Percentiles rank a stretch among this genome's conserved stretches.
Evolutionary conservation across 169 alveolate species (phyloP).

Genomic region (Blepharisma undulans): DNA sequence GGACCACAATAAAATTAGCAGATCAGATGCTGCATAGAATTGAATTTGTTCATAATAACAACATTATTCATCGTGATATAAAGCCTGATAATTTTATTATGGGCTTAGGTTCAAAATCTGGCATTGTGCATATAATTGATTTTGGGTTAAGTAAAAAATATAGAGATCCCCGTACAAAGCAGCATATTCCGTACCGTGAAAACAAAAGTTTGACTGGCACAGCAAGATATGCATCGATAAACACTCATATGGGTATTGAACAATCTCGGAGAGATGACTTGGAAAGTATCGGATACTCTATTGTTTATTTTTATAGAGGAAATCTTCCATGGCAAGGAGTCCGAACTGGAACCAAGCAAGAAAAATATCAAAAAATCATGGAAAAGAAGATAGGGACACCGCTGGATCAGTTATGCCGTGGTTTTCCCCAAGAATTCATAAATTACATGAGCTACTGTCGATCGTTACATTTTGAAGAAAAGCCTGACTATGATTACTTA

Average conservation of each 20-base stretch:
- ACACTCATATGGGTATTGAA: slow-evolving; percentile 83
- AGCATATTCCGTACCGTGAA: slow-evolving; percentile 84
- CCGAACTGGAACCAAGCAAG: slow-evolving; percentile 36
- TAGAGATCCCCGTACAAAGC: slow-evolving; percentile 51
- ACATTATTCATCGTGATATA: slow-evolving; percentile 64
- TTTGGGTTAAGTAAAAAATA: slow-evolving; percentile 84
- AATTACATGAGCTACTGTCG: slow-evolving; percentile 61
- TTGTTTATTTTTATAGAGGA: slow-evolving; percentile 80
- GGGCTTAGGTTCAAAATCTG: slow-evolving; percentile 42
- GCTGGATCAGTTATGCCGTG: slow-evolving; percentile 63
- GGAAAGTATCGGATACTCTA: slow-evolving; percentile 80
- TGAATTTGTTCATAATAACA: slow-evolving; percentile 53
- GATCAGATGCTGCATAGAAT: slow-evolving; percentile 51
- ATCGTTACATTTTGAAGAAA: slow-evolving; percentile 70
- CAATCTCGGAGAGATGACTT: slow-evolving; percentile 88
- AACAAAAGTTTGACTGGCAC: slow-evolving; percentile 85
- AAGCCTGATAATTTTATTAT: slow-evolving; percentile 67
- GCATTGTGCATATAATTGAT: slow-evolving; percentile 66
- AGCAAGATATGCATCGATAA: slow-evolving; percentile 82
- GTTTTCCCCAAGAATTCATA: slow-evolving; percentile 69
- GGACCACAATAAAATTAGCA: slow-evolving; percentile 42
- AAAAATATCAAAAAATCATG: slow-evolving; percentile 64
- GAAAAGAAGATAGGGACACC: slow-evolving; percentile 69
- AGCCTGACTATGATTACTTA: slow-evolving; percentile 72
- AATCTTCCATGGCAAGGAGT: slow-evolving; percentile 82